phyloP scores from a whole-genome alignment of 371 early-diverging fungal genomes.

The Mortierella sp. region DNA sequence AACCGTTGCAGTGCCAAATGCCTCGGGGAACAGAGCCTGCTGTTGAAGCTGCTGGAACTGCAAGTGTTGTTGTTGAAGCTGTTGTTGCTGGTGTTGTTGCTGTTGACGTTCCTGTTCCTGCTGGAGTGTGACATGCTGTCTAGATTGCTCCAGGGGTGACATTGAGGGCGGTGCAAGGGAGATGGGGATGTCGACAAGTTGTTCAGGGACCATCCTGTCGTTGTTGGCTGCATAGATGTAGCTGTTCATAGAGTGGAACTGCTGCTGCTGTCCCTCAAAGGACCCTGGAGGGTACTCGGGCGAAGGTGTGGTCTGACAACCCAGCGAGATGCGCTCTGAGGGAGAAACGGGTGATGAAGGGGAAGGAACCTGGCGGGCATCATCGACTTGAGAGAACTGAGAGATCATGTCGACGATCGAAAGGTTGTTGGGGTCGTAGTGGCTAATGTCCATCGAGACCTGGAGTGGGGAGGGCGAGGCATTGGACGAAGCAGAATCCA shows the following conservation, averaged over 20 bases:
- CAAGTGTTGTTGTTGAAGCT: constrained; percentile 52
- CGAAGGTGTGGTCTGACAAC: constrained; percentile 33
- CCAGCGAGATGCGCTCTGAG: constrained; percentile 33
- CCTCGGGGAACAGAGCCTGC: constrained; percentile 49
- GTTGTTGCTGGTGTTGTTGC: constrained; percentile 47
- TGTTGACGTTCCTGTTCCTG: constrained; percentile 38
- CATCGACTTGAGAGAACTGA: constrained; percentile 49
- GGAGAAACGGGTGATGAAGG: constrained; percentile 49
- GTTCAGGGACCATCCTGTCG: constrained; percentile 54
- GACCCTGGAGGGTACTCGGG: constrained; percentile 26
- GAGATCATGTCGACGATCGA: constrained; percentile 58
- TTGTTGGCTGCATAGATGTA: constrained; percentile 44
- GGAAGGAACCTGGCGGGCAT: constrained; percentile 52
- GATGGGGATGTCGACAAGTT: constrained; percentile 52
- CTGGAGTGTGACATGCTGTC: constrained; percentile 20
- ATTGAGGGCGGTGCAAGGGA: constrained; percentile 32
- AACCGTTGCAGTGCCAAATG: constrained; percentile 27
- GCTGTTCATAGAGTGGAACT: constrained; percentile 52
- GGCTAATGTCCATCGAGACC: constrained; percentile 47
- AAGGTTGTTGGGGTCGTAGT: constrained; percentile 42
- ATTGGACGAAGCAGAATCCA: constrained; percentile 51
- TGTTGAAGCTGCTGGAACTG: constrained; percentile 56
- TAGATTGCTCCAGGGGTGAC: constrained; percentile 11
- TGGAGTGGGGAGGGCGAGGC: constrained; percentile 56
- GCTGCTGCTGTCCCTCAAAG: constrained; percentile 32